Evolutionary conservation across 2,329 filamentous ascomycete genomes (phyloP), one percentile per base, ranked within the genome.

Genomic region (Aspergillus amoenus): DNA sequence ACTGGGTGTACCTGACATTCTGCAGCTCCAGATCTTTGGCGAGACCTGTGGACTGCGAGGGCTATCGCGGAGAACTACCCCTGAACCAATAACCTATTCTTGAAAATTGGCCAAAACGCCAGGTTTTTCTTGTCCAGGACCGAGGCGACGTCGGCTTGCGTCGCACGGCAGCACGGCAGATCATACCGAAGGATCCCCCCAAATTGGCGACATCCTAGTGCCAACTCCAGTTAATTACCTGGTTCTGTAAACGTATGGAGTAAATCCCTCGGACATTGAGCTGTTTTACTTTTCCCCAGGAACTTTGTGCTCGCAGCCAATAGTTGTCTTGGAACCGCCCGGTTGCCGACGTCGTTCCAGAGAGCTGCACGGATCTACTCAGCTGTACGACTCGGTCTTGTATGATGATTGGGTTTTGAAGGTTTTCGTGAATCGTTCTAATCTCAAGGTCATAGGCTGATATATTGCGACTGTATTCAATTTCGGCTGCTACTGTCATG

Each of bases 141-240:
- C 59, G 64, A 66, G 64, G 64, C 59, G 59, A 64, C 62, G 62
- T 63, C 56, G 56, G 55, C 50, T 55, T 43, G 52, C 51, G 63
- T 67, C 56, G 62, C 66, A 69, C 65, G 60, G 59, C 64, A 67
- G 63, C 61, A 64, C 66, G 53, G 61, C 60, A 57, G 61, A 69
- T 68, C 64, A 60, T 61, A 64, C 60, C 45, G 59, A 57, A 57
- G 42, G 52, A 52, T 56, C 37, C 34, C 40, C 49, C 40, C 41
- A 46, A 56, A 43, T 45, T 44, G 39, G 49, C 37, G 37, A 42
- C 39, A n/a, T 27, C 40, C 30, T 42, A 27, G 34, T 37, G 40
- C 46, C 46, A 57, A 37, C 39, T 48, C 18, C 51, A 55, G 59
- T 45, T 46, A 53, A 55, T 50, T 47, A 50, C 45, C 46, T 45